A percentile compares a stretch with the other conserved stretches of the same genome.
These are phyloP conservation scores for Colletotrichum gigasporum DNA, from an alignment of 2,329 filamentous ascomycete genomes.

Conservation along the genomic window DNA sequence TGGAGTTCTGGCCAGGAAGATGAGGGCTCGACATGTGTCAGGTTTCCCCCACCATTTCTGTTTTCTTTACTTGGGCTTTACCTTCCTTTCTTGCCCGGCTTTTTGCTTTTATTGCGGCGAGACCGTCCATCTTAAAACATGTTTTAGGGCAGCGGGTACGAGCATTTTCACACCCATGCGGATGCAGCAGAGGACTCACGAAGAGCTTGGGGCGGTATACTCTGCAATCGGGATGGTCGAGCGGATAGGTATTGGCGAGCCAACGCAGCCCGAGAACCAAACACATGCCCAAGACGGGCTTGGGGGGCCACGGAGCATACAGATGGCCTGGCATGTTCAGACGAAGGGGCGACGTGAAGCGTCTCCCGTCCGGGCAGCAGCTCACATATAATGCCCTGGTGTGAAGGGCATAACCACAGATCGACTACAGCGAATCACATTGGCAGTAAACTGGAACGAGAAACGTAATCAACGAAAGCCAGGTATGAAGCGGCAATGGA, in stretches of 20 bases:
- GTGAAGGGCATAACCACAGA: background rate
- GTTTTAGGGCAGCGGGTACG: background rate
- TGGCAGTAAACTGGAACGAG: background rate
- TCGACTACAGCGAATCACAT: background rate
- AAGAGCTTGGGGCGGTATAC: background rate
- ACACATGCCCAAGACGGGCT: background rate
- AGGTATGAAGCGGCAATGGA: background rate
- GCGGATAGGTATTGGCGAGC: background rate
- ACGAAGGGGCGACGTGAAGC: background rate
- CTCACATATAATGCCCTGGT: background rate
- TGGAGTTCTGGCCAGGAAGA: constrained; percentile 1
- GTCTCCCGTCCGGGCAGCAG: background rate
- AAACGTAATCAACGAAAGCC: background rate
- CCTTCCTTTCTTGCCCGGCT: background rate
- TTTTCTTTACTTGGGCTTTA: background rate
- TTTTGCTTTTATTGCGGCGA: background rate
- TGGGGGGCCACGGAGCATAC: too few species aligned
- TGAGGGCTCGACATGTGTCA: background rate
- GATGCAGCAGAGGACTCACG: background rate
- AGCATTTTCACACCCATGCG: too few species aligned
- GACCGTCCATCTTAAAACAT: background rate
- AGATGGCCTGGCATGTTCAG: too few species aligned
- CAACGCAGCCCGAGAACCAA: background rate
- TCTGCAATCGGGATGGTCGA: background rate
- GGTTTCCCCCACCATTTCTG: background rate